Conservation (phyloP, 208 protist species). For the Leishmania major region DNA sequence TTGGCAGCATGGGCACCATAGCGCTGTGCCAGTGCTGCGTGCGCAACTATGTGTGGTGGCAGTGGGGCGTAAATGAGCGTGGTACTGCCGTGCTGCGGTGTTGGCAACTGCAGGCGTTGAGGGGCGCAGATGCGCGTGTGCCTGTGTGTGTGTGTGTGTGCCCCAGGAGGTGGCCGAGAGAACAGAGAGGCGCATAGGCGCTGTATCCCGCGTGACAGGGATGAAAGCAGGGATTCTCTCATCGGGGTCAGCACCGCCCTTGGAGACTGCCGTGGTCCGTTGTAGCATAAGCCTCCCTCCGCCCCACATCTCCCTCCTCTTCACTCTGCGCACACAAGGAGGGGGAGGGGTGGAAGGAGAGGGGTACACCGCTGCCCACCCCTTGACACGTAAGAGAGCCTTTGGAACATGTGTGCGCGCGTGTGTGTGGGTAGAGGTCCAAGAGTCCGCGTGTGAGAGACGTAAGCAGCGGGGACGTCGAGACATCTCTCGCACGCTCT, state of each 20-base stretch:
- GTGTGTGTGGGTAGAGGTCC: background rate
- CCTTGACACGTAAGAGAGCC: background rate
- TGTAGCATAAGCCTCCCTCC: background rate
- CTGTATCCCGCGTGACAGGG: background rate
- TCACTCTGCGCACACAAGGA: too few relatives aligned
- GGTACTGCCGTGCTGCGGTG: background rate
- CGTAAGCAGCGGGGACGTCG: background rate
- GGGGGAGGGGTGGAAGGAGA: background rate
- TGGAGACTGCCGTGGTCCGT: background rate
- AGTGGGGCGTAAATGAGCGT: background rate
- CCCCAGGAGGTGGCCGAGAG: background rate
- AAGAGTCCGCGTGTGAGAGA: background rate
- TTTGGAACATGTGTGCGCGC: background rate
- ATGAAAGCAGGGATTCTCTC: background rate
- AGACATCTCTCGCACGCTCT: background rate
- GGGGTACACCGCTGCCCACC: background rate
- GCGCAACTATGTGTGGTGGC: background rate
- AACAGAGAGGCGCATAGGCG: background rate
- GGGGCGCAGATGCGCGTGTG: background rate
- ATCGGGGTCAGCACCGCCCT: background rate
- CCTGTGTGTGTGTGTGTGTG: background rate
- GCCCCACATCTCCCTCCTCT: background rate
- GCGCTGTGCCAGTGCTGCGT: background rate
- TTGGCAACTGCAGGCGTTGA: background rate
- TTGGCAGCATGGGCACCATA: conserved; percentile 5